Conservation (phyloP, 495 filamentous ascomycete species). For the Hypoxylon cercidicola region DNA sequence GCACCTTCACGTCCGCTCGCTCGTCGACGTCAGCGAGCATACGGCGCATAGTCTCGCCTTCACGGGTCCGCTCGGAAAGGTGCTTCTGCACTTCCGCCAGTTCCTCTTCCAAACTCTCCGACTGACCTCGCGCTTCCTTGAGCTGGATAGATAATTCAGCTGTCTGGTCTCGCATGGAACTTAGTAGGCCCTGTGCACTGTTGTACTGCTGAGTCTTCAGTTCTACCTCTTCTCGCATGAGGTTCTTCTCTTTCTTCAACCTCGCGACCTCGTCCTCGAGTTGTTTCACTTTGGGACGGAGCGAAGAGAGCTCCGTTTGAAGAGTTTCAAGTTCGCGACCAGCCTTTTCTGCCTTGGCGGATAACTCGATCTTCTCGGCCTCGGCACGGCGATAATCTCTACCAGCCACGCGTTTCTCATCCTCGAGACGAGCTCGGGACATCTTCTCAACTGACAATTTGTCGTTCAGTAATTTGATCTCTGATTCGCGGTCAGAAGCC, state of each 20-base stretch:
- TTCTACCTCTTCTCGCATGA: conserved; percentile 82
- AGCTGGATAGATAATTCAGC: conserved; percentile 90
- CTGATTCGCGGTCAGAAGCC: conserved; percentile 75
- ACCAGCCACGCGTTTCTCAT: conserved; percentile 72
- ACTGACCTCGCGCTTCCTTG: conserved; percentile 85
- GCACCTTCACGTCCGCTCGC: conserved; percentile 78
- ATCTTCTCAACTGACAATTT: conserved; percentile 79
- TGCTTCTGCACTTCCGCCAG: conserved; percentile 87
- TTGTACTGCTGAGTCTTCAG: conserved; percentile 86
- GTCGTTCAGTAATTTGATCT: conserved; percentile 79
- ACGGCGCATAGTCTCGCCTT: conserved; percentile 94
- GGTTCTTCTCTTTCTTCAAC: conserved; percentile 69
- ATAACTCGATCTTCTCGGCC: conserved; percentile 78
- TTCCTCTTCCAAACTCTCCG: conserved; percentile 93
- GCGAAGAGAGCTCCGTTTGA: conserved; percentile 72
- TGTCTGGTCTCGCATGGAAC: conserved; percentile 91
- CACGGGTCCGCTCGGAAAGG: conserved; percentile 90
- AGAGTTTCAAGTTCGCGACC: conserved; percentile 72
- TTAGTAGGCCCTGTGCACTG: conserved; percentile 84
- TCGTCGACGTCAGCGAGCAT: conserved; percentile 88
- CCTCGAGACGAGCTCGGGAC: conserved; percentile 77
- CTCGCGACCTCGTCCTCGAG: conserved; percentile 76
- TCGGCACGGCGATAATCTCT: conserved; percentile 80
- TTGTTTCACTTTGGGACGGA: conserved; percentile 71
- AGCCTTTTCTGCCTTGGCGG: conserved; percentile 74